These are phyloP conservation scores for Globisporangium camurandrum DNA, from an alignment of 352 stramenopile genomes.

Conservation along the genomic window DNA sequence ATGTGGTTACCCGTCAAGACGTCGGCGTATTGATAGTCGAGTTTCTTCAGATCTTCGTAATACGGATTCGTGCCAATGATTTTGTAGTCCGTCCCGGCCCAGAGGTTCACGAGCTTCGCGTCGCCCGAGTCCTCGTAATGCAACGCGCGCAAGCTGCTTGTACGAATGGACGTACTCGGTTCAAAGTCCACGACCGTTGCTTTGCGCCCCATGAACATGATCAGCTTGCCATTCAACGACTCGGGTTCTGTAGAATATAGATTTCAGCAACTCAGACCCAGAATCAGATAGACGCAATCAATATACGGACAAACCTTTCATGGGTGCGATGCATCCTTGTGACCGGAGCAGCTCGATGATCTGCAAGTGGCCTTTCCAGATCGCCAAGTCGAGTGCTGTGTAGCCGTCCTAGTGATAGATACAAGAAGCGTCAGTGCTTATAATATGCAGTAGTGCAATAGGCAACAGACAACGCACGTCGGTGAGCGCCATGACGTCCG, in stretches of 20 bases:
- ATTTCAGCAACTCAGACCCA: not conserved
- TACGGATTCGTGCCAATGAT: slow-evolving; percentile 67
- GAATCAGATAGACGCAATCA: not conserved
- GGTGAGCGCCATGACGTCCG: slow-evolving; percentile 67
- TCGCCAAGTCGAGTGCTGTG: slow-evolving; percentile 68
- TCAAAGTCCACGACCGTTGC: slow-evolving; percentile 80
- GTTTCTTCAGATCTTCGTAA: slow-evolving; percentile 60
- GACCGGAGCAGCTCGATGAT: slow-evolving; percentile 79
- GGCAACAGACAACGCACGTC: slow-evolving; percentile 31
- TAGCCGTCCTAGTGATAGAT: slow-evolving; percentile 65
- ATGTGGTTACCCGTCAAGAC: slow-evolving; percentile 32
- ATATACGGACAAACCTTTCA: slow-evolving; percentile 44
- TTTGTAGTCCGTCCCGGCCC: slow-evolving; percentile 77
- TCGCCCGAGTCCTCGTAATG: slow-evolving; percentile 76
- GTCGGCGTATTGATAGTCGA: slow-evolving; percentile 67
- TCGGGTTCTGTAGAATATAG: slow-evolving; percentile 41
- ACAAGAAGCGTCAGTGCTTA: not conserved
- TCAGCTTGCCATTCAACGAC: slow-evolving; percentile 68
- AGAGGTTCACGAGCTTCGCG: slow-evolving; percentile 73
- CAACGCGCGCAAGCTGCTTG: slow-evolving; percentile 62
- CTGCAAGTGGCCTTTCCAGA: slow-evolving; percentile 76
- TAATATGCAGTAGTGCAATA: not conserved
- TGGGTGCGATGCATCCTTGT: slow-evolving; percentile 69
- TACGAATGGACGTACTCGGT: slow-evolving; percentile 66
- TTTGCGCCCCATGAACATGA: slow-evolving; percentile 56